A percentile compares a stretch with the other conserved stretches of the same genome.
phyloP scores from a whole-genome alignment of 2,329 filamentous ascomycete genomes.

The Camillea tinctor region DNA sequence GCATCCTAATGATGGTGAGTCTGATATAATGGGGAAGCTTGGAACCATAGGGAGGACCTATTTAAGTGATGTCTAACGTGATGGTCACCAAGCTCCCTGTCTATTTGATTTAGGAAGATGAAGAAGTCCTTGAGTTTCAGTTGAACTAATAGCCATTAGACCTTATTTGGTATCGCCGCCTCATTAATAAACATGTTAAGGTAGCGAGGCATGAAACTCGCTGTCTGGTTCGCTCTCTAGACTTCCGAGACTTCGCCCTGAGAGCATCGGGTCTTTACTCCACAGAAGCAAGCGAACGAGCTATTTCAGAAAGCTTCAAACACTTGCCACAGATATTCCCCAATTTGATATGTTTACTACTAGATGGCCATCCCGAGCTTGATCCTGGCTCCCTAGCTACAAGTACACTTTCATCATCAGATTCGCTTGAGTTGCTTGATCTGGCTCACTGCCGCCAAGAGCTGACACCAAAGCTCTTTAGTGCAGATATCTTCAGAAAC shows the following conservation, averaged over 20 bases:
- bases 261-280: conserved; percentile 42
- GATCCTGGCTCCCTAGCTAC: conserved; percentile 40
- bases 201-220: conserved; percentile 38
- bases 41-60: neutral
- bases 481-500: conserved; percentile 33
- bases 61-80: neutral
- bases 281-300: conserved; percentile 36
- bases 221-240: conserved; percentile 45
- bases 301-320: conserved; percentile 41
- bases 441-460: conserved; percentile 40
- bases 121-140: neutral
- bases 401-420: conserved; percentile 6
- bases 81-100: neutral
- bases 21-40: neutral
- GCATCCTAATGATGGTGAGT: conserved; percentile 46
- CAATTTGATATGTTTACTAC: conserved; percentile 43
- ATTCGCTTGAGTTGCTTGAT: conserved; percentile 43
- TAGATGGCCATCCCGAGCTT: conserved; percentile 47
- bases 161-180: conserved; percentile 47
- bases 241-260: conserved; percentile 45
- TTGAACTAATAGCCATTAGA: conserved; percentile 37
- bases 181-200: conserved; percentile 41
- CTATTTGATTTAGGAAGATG: neutral
- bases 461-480: conserved; percentile 42
- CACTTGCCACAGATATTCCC: conserved; percentile 41